Evolutionary conservation across 495 filamentous ascomycete species (phyloP), one percentile per base, ranked within the genome.

Genomic region (Xylaria castorea): DNA sequence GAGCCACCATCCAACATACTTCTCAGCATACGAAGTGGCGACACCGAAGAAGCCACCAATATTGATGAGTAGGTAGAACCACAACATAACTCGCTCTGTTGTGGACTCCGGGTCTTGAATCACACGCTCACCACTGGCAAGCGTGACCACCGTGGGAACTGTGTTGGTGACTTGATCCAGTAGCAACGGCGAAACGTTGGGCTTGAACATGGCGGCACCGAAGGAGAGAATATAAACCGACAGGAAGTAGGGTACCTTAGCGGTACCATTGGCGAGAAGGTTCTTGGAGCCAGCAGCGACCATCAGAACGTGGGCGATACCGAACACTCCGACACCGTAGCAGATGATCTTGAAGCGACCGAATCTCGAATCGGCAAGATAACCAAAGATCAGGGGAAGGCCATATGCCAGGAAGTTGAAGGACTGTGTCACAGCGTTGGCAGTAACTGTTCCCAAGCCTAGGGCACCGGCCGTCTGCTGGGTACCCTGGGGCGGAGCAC

Each of bases 1-100:
- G 36, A 85, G 77, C 91, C 90, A 95, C 86, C 91, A 94, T 65
- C 89, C 91, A 36, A 91, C 84, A 75, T 84, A 85, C 66, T 85
- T 85, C 74, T 85, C 84, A 12, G 83, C 79, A 70, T 85, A 85
- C 3, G 83, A 77, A 6, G 84, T 85, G 5, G 84, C 83, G 40
- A 85, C 80, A 90, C 85, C 72, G 88, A 85, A 72, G 86, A 91
- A 74, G 89, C 89, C 65, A 86, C 86, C 88, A 69, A 97, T 74
- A 83, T 97, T 88, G 74, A 87, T 88, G 73, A 87, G 84, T 76
- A 88, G 87, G 73, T 90, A 92, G 75, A 87, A 92, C 77, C 89
- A 87, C 50, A 90, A 87, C 83, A 89, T 89, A n/a, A 90, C 86
- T 11, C 85, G 85, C 75, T 89, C 87, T 5, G 90, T 86, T 5